Base-by-base conservation (phyloP, 257 asterid species). In the Lavandula angustifolia region DNA sequence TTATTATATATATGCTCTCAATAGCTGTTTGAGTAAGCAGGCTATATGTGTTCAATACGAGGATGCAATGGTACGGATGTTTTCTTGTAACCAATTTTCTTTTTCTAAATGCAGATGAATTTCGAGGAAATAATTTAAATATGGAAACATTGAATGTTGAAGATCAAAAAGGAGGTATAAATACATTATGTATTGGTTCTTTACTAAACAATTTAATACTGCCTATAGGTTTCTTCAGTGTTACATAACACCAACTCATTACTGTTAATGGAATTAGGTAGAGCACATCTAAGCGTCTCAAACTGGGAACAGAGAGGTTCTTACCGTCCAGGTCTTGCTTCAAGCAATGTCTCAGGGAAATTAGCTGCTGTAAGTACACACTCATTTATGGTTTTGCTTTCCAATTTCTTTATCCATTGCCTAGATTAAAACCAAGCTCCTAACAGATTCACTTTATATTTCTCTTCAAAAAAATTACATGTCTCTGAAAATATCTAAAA, bases 241-340 rank as follows among this genome's bases (percentile, higher is more conserved):
- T 37, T 61, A 37, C 27, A 75, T 16, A 62, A 55, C 38, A 18
- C 51, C 50, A 65, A 54, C 70, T 63, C 40, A 54, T 38, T 68
- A 60, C 63, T 54, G 59, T 74, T 49, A 65, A 27, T 62, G 50
- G 56, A 40, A 66, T 75, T 73, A 86, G 96, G 90, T 61, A 80
- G 87, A 79, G 37, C 79, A 37, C 80, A 79, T 29, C 70, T 85
- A 4, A 48, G 64, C 59, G 80, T 67, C 67, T 74, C 87, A 52
- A 86, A 77, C 64, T 86, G 89, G 96, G 96, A 87, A 75, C 87
- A 78, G 71, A 87, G 67, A 73, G 89, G 66, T 75, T 68, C 85
- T 64, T 70, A 71, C 68, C 80, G 76, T 59, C 81, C 79, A 41
- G 80, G 78, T 67, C 56, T 74, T 63, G 61, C 85, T 60, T 77